Base-by-base conservation (phyloP, 352 stramenopile genomes). In the Peronospora tabacina region DNA sequence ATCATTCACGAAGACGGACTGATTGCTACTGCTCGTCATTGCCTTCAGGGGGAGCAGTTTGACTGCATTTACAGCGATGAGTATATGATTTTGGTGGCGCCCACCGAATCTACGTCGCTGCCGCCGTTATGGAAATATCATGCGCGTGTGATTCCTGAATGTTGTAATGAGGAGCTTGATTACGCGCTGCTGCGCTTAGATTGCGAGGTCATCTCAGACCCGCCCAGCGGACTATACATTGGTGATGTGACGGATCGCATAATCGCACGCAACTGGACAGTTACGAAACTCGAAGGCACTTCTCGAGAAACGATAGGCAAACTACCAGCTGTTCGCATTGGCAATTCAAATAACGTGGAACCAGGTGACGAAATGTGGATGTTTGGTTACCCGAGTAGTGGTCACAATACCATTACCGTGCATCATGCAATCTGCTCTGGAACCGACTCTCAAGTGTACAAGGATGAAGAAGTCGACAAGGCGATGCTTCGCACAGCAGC, bases 331-430 rank as follows among this genome's bases (percentile, higher is more conserved):
- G 79, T 93, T 19, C 67, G 68, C 4, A 89, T 93, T 45, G 82
- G 82, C 24, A 93, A 93, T 47, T 93, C 82, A 32, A 93, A 93
- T 60, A 93, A 90, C 28, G 72, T 93, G 15, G 82, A 93, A 49
- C 82, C 82, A 11, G 82, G 82, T 19, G 82, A 93, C 51, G 82
- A 93, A 48, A 90, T 93, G 80, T 93, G 82, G 82, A 93, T 93
- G 82, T 93, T 93, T 68, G 82, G 82, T 8, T 93, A 93, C 44
- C 82, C 82, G 15, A 93, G 82, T 58, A 90, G 77, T 37, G 82
- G 82, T 15, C 82, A 93, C 67, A 93, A 93, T 56, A 93, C 82
- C 17, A 93, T 93, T 63, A 93, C 82, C 2, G 82, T 93, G 47
- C 82, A 93, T 55, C 80, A 90, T 49, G 82, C 82, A n/a, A 93